Evolutionary conservation across 2,329 filamentous ascomycete genomes (phyloP), one percentile per base, ranked within the genome.

Genomic region (Fusarium phyllophilum): DNA sequence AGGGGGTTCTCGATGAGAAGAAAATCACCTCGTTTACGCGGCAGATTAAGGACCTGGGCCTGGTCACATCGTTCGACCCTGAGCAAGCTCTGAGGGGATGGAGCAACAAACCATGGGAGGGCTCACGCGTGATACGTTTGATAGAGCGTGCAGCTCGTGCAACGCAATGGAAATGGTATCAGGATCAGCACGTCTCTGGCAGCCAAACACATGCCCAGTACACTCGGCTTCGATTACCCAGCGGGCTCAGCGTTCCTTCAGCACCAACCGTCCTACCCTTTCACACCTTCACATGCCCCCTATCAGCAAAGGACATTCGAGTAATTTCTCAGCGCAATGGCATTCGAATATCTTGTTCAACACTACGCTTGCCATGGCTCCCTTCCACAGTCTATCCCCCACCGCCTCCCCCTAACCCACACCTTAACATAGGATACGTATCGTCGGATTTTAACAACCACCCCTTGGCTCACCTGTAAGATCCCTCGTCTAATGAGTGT

Each of bases 381-480:
- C 92, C 96, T 12, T 80, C 84, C 51, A 91, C 91, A 0, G 93
- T 98, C 0, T 97, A 94, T 78, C 89, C 90, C n/a, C 96, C 96
- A 6, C 96, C 96, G 0, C 83, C 89, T 6, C 95, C 96, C 4
- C 96, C 96, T 4, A 88, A 86, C 48, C 95, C 95, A 2, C 90
- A 92, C 74, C 87, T 99, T n/a, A 96, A 94, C 75, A 91, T 99
- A 68, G 96, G 96, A 52, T 99, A 99, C 81, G 91, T 99, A 42
- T 98, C 96, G 8, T 98, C 96, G 0, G 96, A 99, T 83, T 99
- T 99, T 84, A 99, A 99, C 80, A 99, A 99, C 78, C 96, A 99
- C 80, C 96, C 96, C 8, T 85, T 99, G 39, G 96, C 96, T 31
- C 96, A 99, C 84, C 83, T 99, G 87, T 90, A 84, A 84, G 88